A percentile compares a stretch with the other conserved stretches of the same genome.
Evolutionary conservation across 1,284 basidiomycete species (phyloP).

Genomic region (Pseudozyma tsukubaensis): DNA sequence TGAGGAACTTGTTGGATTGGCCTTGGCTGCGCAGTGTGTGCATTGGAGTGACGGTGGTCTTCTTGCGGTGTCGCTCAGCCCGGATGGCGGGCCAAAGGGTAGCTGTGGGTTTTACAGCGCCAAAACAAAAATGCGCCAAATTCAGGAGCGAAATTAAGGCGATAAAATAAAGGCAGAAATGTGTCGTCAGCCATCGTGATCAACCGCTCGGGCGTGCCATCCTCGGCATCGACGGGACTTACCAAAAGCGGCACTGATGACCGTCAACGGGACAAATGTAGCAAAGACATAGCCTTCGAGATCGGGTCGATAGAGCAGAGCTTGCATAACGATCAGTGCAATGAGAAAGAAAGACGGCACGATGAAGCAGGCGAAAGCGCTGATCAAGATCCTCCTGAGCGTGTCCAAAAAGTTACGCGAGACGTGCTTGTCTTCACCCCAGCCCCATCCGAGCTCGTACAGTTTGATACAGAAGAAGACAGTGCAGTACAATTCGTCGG

Average conservation of each 20-base stretch:
- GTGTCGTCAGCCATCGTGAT: slow-evolving; percentile 8
- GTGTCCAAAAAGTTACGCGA: slow-evolving; percentile 22
- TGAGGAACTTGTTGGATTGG: slow-evolving; percentile 26
- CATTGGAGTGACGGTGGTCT: not conserved
- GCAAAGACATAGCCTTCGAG: slow-evolving; percentile 37
- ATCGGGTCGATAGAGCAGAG: slow-evolving; percentile 14
- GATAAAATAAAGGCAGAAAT: not conserved
- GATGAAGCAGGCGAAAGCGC: slow-evolving; percentile 29
- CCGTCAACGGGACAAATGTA: slow-evolving; percentile 11
- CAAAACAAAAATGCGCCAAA: not conserved
- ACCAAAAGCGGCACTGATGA: slow-evolving; percentile 28
- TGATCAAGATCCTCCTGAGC: slow-evolving; percentile 23
- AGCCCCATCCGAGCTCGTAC: slow-evolving; percentile 38
- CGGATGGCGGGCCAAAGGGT: slow-evolving; percentile 37
- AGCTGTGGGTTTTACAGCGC: not conserved
- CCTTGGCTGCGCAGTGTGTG: slow-evolving; percentile 28
- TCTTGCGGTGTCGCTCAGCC: slow-evolving; percentile 18
- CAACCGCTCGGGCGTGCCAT: no score
- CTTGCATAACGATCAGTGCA: slow-evolving; percentile 33
- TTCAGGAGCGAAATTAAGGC: not conserved
- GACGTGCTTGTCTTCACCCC: slow-evolving; percentile 36
- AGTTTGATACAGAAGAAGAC: slow-evolving; percentile 27
- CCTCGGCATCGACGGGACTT: no score
- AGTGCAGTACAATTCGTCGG: slow-evolving; percentile 38
- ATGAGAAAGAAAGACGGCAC: slow-evolving; percentile 29